Base-by-base conservation (phyloP, 345 rosid genomes). In the Sonneratia caseolaris region DNA sequence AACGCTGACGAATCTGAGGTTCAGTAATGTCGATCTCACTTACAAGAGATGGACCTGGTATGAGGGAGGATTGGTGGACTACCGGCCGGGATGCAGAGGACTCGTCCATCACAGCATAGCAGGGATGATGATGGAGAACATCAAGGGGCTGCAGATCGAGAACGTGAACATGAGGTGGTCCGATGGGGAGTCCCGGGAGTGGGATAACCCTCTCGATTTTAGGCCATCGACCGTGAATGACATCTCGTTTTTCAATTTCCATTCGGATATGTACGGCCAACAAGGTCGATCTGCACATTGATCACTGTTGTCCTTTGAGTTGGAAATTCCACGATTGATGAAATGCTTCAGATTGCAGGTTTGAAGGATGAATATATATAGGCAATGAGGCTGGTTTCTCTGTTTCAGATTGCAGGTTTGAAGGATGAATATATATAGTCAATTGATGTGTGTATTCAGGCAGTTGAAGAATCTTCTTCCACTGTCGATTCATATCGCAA, bases 1-100 rank as follows among this genome's bases (percentile, higher is more conserved):
- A 64, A 67, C 74, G n/a, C 73, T 89, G 65, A 81, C 86, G 35
- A 79, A 87, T 66, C 69, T 95, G 80, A 86, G 81, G 71, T 91
- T 95, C 86, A 81, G 73, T 42, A 86, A 91, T 75, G 73, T 91
- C 82, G 81, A 88, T 70, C 56, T 89, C 19, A 89, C 86, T 7
- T 82, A 83, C 78, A 79, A 76, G 73, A 90, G 97, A 78, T 84
- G 97, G 90, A 91, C 96, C 49, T 76, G 80, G 10, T 89, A 84
- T 53, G 59, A 40, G 7, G 95, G 85, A 2, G 97, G 97, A 56
- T 73, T 85, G 77, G 90, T 78, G 21, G 98, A 94, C 72, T 94
- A 94, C 77, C 82, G 97, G 79, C 98, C 96, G 0, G 97, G 97
- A 68, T 94, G 97, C 80, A 86, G 73, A 79, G 98, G 96, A 61